Percentiles rank a stretch among this genome's conserved stretches.
These are phyloP conservation scores for Plasmodium berghei DNA, from an alignment of 169 alveolate species.

Conservation along the genomic window DNA sequence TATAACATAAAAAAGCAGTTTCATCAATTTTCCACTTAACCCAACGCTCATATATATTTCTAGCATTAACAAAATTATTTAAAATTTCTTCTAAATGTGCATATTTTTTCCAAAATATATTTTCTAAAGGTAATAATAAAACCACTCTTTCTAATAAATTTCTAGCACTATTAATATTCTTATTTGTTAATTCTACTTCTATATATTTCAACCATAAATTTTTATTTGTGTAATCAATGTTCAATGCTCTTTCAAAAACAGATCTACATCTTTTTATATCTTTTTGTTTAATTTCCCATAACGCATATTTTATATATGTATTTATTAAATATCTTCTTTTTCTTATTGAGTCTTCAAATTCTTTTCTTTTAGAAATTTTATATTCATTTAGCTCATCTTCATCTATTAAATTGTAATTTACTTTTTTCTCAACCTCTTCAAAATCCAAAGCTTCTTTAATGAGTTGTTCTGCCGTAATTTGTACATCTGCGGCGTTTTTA, in stretches of 20 bases:
- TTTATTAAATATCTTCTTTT: slow-evolving; percentile 96
- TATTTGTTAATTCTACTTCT: slow-evolving; percentile 97
- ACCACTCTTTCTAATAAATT: slow-evolving; percentile 98
- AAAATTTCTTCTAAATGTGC: slow-evolving; percentile 98
- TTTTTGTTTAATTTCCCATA: slow-evolving; percentile 97
- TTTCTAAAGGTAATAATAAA: slow-evolving; percentile 96
- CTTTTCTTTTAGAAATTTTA: slow-evolving; percentile 94
- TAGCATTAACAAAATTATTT: slow-evolving; percentile 95
- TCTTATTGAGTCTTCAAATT: slow-evolving; percentile 96
- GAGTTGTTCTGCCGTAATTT: slow-evolving; percentile 99
- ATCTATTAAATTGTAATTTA: slow-evolving; percentile 86
- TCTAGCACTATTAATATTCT: slow-evolving; percentile 95
- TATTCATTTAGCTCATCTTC: slow-evolving; percentile 97
- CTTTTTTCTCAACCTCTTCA: slow-evolving; percentile 88
- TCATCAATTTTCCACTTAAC: slow-evolving; percentile 98
- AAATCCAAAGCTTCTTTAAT: slow-evolving; percentile 97
- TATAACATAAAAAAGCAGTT: slow-evolving; percentile 96
- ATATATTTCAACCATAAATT: slow-evolving; percentile 97
- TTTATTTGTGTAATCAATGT: slow-evolving; percentile 95
- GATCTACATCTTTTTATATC: slow-evolving; percentile 96
- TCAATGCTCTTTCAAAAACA: slow-evolving; percentile 97
- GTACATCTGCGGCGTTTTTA: slow-evolving; percentile 97
- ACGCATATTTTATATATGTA: slow-evolving; percentile 97
- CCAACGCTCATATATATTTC: slow-evolving; percentile 97
- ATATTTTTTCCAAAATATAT: slow-evolving; percentile 98